A percentile compares a stretch with the other conserved stretches of the same genome.
phyloP scores from a whole-genome alignment of 305 asterid genomes.

The Fraxinus greggii region DNA sequence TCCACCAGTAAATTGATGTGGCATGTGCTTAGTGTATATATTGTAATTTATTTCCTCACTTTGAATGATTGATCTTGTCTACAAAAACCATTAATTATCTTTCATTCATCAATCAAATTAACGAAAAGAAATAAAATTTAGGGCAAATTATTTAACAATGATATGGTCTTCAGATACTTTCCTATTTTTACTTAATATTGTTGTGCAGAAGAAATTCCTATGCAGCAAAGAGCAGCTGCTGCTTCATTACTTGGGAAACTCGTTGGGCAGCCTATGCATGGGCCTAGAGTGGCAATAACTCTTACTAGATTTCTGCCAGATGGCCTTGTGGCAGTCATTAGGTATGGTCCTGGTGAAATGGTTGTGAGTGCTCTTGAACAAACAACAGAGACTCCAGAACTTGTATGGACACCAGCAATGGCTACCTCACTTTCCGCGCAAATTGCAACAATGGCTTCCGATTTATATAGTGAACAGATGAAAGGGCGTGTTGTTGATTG shows the following conservation, averaged over 20 bases:
- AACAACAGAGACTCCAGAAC: slow-evolving; percentile 98
- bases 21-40: not conserved
- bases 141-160: not conserved
- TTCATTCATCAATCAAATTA: not conserved
- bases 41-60: not conserved
- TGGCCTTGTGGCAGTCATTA: slow-evolving; percentile 86
- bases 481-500: slow-evolving; percentile 92
- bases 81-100: not conserved
- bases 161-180: slow-evolving; percentile 1
- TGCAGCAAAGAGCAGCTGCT: slow-evolving; percentile 99
- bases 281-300: slow-evolving; percentile 96
- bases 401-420: slow-evolving; percentile 99
- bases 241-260: slow-evolving; percentile 94
- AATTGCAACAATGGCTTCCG: slow-evolving; percentile 92
- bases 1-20: not conserved
- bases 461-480: slow-evolving; percentile 84
- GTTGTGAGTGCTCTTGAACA: slow-evolving; percentile 88
- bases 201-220: slow-evolving; percentile 81
- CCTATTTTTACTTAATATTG: slow-evolving; percentile 30
- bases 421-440: slow-evolving; percentile 96
- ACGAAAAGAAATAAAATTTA: not conserved
- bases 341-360: slow-evolving; percentile 99
- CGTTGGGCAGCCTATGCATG: slow-evolving; percentile 97
- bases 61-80: not conserved
- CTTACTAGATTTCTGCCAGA: slow-evolving; percentile 95